Evolutionary conservation across 106 monocot genomes (phyloP), one percentile per base, ranked within the genome.

Genomic region (Amphibolis antarctica): DNA sequence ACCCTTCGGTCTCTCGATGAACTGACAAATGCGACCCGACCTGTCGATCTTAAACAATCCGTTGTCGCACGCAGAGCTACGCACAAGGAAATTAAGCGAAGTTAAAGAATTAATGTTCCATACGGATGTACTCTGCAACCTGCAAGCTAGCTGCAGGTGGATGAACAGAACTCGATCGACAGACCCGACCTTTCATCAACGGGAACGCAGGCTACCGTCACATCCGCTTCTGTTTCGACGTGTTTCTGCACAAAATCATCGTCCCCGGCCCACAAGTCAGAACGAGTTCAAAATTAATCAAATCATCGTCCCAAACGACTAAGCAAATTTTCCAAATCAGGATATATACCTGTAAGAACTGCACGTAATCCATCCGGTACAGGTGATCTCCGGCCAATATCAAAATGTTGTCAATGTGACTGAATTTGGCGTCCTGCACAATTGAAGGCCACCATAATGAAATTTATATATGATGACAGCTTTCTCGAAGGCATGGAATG

Each of bases 341-440:
- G n/a, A 55, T 1, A 10, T 44, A 44, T 31, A 64, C 72, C 72
- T 64, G 63, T 13, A 74, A 22, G 29, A 74, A 74, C 45, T 74
- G 66, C 73, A 74, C 66, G 31, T 74, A 74, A 51, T 74, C 58
- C 73, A 74, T 74, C 23, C 66, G 65, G 42, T 74, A 74, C 1
- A 74, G 73, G 53, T 74, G 73, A 31, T 74, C 73, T 12, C 73
- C 73, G 12, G 73, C 59, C 12, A 74, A 50, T 46, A 74, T 66
- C n/a, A 74, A 29, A 59, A 74, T 59, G 28, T 74, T 57, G 14
- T 74, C 73, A 14, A 66, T 66, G 45, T 74, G 55, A 28, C 66
- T 66, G 17, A 59, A 44, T 46, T 65, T 72, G 24, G 64, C 63
- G 56, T 72, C 72, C 71, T 71, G 71, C 42, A 63, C n/a, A n/a